A percentile compares a stretch with the other conserved stretches of the same genome.
Conservation (phyloP, 2,329 filamentous ascomycete genomes). For the Hymenoscyphus fructigenus region DNA sequence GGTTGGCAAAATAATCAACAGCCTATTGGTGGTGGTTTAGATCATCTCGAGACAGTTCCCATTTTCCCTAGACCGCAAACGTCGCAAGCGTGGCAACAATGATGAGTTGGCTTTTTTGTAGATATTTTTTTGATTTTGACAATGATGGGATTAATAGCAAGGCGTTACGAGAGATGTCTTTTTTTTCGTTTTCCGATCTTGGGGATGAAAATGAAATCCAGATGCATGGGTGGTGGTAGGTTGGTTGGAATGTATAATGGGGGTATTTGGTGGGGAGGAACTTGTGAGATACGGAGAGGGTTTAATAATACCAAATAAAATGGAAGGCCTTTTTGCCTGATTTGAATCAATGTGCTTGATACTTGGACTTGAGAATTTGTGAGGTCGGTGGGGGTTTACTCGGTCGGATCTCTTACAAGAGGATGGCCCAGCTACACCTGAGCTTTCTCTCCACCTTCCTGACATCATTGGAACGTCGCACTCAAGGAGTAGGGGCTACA, state of each 20-base stretch:
- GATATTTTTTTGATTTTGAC: constrained; percentile 17
- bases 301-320: too few relatives aligned
- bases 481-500: too few relatives aligned
- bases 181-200: constrained; percentile 5
- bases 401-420: too few relatives aligned
- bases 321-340: too few relatives aligned
- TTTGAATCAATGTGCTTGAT: too few relatives aligned
- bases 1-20: constrained; percentile 83
- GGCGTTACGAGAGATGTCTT: constrained; percentile 32
- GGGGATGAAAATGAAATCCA: not conserved
- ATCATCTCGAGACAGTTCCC: constrained; percentile 74
- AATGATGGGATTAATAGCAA: constrained; percentile 29
- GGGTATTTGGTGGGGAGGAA: not conserved
- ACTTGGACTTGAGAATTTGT: too few relatives aligned
- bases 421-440: too few relatives aligned
- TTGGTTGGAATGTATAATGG: not conserved
- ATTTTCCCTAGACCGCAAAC: constrained; percentile 81
- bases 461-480: too few relatives aligned
- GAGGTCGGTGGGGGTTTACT: too few relatives aligned
- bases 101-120: constrained; percentile 13
- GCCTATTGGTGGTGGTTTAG: constrained; percentile 77
- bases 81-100: constrained; percentile 59
- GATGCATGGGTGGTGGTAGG: not conserved
- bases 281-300: too few relatives aligned
- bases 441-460: too few relatives aligned